Evolutionary conservation across 2,329 filamentous ascomycete genomes (phyloP).

Genomic region (Botrytis medusae): DNA sequence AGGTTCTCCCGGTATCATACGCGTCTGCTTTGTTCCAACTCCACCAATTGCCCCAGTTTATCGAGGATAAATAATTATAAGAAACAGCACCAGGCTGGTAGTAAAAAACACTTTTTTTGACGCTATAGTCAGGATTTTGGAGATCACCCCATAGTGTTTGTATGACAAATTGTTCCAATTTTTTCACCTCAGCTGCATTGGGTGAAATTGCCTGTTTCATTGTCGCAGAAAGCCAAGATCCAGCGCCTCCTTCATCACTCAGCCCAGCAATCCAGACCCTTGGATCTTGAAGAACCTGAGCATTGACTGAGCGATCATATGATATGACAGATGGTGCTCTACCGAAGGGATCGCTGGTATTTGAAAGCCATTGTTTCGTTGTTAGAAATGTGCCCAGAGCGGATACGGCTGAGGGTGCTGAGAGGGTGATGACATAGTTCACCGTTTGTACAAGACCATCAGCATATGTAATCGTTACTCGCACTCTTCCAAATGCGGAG

Average conservation of each 20-base stretch:
- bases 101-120: conserved; percentile 57
- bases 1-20: conserved; percentile 51
- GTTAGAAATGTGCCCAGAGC: conserved; percentile 55
- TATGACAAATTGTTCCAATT: conserved; percentile 55
- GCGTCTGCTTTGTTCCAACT: conserved; percentile 52
- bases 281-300: conserved; percentile 47
- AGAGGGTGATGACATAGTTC: conserved; percentile 56
- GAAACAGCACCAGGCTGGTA: conserved; percentile 49
- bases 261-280: conserved; percentile 60
- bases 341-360: conserved; percentile 53
- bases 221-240: conserved; percentile 54
- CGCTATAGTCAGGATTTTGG: conserved; percentile 48
- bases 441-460: conserved; percentile 52
- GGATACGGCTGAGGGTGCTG: conserved; percentile 45
- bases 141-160: conserved; percentile 51
- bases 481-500: conserved; percentile 50
- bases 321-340: conserved; percentile 56
- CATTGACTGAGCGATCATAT: conserved; percentile 52
- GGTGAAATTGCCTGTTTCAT: conserved; percentile 57
- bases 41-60: conserved; percentile 52
- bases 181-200: conserved; percentile 48
- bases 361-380: conserved; percentile 52
- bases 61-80: conserved; percentile 46
- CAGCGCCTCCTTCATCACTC: conserved; percentile 59
- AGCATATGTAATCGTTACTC: conserved; percentile 49